Evolutionary conservation across 2,329 filamentous ascomycete species (phyloP).

Genomic region (Ambrosiella xylebori): DNA sequence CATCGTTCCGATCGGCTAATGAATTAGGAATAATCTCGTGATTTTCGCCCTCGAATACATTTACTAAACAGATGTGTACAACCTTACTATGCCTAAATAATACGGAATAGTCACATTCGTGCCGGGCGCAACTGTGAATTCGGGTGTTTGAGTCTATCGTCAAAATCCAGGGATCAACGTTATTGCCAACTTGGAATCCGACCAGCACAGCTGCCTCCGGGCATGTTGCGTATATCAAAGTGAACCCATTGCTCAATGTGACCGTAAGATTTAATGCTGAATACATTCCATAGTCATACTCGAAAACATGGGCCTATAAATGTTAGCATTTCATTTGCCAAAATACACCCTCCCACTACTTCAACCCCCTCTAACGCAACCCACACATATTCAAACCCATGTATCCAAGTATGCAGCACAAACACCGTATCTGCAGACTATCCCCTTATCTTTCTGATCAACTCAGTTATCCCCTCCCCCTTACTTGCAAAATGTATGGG

Average conservation of each 20-base stretch:
- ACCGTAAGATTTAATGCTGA: conserved; percentile 33
- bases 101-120: conserved; percentile 7
- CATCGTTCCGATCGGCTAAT: too few species aligned
- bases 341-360: conserved; percentile 17
- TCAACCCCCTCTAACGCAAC: conserved; percentile 55
- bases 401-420: conserved; percentile 73
- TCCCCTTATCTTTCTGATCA: conserved; percentile 46
- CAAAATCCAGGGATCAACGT: conserved; percentile 50
- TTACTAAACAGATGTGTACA: conserved; percentile 17
- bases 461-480: conserved; percentile 56
- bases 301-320: conserved; percentile 57
- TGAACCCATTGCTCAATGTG: conserved; percentile 13
- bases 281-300: conserved; percentile 64
- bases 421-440: conserved; percentile 65
- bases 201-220: conserved; percentile 50
- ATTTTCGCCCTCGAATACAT: too few species aligned
- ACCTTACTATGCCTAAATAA: conserved; percentile 6
- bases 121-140: conserved; percentile 57
- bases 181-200: conserved; percentile 62
- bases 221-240: conserved; percentile 21
- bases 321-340: background rate
- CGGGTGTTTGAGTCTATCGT: conserved; percentile 44
- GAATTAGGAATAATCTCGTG: too few species aligned
- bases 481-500: conserved; percentile 39
- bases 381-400: conserved; percentile 77